Percentiles rank a stretch among this genome's conserved stretches.
Conservation (phyloP, 768 basidiomycete genomes). For the Xerocomellus amylosporus region DNA sequence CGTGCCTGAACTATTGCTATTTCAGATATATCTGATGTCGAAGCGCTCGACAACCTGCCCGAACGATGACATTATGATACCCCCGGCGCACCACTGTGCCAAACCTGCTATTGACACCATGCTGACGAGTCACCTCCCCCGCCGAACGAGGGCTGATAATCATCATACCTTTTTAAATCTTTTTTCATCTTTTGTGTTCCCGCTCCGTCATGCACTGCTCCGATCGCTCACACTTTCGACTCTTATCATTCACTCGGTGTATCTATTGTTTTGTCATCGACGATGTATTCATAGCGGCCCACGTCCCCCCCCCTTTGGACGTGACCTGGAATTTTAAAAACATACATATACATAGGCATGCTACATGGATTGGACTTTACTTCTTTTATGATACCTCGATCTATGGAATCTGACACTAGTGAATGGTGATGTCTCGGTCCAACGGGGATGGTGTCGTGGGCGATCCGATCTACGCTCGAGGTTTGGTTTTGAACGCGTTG, state of each 20-base stretch:
- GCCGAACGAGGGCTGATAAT: neutral
- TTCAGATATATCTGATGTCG: conserved; percentile 30
- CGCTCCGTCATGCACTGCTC: conserved; percentile 7
- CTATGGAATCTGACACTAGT: conserved; percentile 3
- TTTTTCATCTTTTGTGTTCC: conserved; percentile 1
- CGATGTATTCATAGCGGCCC: conserved; percentile 21
- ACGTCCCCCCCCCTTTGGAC: neutral
- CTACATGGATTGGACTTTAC: neutral
- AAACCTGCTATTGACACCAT: neutral
- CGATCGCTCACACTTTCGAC: conserved; percentile 9
- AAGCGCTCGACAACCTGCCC: conserved; percentile 21
- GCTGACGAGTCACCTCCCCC: neutral
- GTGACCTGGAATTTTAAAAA: neutral
- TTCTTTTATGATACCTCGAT: conserved; percentile 1
- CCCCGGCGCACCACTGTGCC: neutral
- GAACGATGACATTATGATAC: conserved; percentile 18
- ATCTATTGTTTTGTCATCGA: conserved; percentile 22
- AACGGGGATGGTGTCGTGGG: neutral
- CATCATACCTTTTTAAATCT: neutral
- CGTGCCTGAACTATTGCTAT: conserved; percentile 6
- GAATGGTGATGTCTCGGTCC: neutral
- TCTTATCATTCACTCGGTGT: conserved; percentile 10
- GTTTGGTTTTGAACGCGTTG: neutral
- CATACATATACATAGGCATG: conserved; percentile 7
- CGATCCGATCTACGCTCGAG: neutral